A percentile compares a stretch with the other conserved stretches of the same genome.
Conservation (phyloP, 257 asterid species). For the Solanum ossicruentum region DNA sequence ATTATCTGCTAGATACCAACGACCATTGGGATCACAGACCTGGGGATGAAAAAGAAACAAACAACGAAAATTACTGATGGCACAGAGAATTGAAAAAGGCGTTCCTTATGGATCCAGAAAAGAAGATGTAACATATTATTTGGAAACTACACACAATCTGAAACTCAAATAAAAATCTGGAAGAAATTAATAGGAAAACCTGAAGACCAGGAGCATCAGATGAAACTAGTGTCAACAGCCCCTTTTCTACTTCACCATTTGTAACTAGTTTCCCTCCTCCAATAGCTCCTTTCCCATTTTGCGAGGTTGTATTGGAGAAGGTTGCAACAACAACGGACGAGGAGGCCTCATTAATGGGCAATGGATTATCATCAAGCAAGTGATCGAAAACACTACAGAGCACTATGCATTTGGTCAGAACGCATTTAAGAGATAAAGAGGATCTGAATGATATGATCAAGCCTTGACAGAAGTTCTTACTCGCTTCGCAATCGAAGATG, state of each 20-base stretch:
- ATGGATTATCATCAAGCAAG: constrained; percentile 89
- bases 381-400: constrained; percentile 67
- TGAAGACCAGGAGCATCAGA: constrained; percentile 83
- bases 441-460: background rate
- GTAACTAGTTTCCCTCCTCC: constrained; percentile 47
- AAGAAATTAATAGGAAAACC: constrained; percentile 25
- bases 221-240: constrained; percentile 68
- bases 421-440: background rate
- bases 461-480: constrained; percentile 24
- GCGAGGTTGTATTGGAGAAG: constrained; percentile 37
- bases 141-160: background rate
- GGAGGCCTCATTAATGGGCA: constrained; percentile 77
- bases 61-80: constrained; percentile 6
- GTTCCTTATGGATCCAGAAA: background rate
- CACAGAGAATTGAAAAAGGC: background rate
- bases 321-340: constrained; percentile 76
- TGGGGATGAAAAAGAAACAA: constrained; percentile 16
- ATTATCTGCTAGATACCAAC: constrained; percentile 91
- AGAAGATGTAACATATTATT: background rate
- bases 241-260: constrained; percentile 71
- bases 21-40: constrained; percentile 94
- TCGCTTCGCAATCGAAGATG: constrained; percentile 93
- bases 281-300: constrained; percentile 41
- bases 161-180: background rate
- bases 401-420: constrained; percentile 1